These are phyloP conservation scores for Arabidopsis suecica DNA, from an alignment of 345 rosid genomes.

Conservation along the genomic window DNA sequence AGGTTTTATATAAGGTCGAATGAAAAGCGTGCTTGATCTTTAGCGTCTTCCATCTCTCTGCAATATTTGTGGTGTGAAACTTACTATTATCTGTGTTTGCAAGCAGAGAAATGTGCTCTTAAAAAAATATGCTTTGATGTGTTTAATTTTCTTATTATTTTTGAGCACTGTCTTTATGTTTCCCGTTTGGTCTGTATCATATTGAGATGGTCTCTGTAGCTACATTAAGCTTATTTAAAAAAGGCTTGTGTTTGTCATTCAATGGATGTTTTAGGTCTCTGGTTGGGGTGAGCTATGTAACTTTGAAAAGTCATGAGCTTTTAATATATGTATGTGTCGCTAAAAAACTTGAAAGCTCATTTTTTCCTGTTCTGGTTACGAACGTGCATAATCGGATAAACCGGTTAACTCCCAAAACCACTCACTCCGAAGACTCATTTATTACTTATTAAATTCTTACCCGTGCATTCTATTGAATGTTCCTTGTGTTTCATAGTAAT, in stretches of 20 bases:
- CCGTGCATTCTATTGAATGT: background rate
- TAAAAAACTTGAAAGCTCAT: background rate
- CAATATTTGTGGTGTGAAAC: constrained; percentile 40
- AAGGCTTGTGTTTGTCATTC: background rate
- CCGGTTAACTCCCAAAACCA: background rate
- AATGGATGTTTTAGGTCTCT: background rate
- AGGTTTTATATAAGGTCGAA: constrained; percentile 31
- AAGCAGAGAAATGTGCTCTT: constrained; percentile 40
- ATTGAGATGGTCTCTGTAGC: constrained; percentile 32
- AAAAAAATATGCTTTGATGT: constrained; percentile 34
- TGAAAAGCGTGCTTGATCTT: constrained; percentile 35
- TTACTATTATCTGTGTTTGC: constrained; percentile 36
- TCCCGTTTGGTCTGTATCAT: constrained; percentile 37
- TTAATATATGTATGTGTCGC: background rate
- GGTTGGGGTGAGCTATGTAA: background rate
- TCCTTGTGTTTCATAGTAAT: background rate
- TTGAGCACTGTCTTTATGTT: constrained; percentile 30
- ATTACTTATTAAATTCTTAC: background rate
- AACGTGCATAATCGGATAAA: background rate
- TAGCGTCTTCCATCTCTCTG: constrained; percentile 33
- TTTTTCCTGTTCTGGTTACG: background rate
- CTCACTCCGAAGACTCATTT: background rate
- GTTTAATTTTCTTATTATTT: constrained; percentile 29
- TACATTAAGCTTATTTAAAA: constrained; percentile 18
- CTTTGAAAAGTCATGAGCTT: constrained; percentile 9